These are phyloP conservation scores for Fusarium concolor DNA, from an alignment of 2,329 filamentous ascomycete species.

Conservation along the genomic window DNA sequence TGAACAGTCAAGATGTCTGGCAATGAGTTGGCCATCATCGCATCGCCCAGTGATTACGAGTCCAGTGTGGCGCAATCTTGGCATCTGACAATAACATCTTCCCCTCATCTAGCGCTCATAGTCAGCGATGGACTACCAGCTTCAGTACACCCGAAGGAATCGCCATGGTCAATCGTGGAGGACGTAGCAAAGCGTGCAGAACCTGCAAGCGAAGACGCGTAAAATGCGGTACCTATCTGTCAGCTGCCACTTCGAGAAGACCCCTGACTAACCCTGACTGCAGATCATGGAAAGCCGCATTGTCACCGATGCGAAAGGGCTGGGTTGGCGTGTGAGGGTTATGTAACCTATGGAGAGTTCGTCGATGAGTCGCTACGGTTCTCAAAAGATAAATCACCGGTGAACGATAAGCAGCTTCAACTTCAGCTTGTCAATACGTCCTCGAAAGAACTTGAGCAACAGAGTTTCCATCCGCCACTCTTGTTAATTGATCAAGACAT, in stretches of 20 bases:
- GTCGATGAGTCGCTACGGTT: conserved; percentile 19
- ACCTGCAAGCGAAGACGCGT: conserved; percentile 29
- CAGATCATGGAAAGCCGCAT: conserved; percentile 19
- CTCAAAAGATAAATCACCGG: rapidly evolving
- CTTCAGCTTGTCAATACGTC: rapidly evolving
- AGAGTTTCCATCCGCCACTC: rapidly evolving
- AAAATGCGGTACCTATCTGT: conserved; percentile 17
- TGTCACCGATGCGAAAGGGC: conserved; percentile 21
- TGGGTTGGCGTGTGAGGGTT: conserved; percentile 5
- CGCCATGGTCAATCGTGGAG: conserved; percentile 24
- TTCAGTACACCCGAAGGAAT: not conserved
- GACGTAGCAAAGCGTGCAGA: conserved; percentile 25
- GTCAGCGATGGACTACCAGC: too few relatives aligned
- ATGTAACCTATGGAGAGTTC: conserved; percentile 7
- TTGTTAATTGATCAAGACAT: not conserved
- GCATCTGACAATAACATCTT: conserved; percentile 1
- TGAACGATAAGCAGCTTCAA: not conserved
- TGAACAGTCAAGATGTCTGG: not conserved
- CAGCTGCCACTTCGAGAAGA: too few relatives aligned
- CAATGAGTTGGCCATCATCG: not conserved
- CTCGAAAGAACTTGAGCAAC: not conserved
- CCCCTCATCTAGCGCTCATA: not conserved
- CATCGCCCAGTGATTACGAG: conserved; percentile 10
- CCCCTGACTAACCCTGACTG: not conserved
- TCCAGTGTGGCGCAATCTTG: conserved; percentile 23